These are phyloP conservation scores for Penicillium freii DNA, from an alignment of 2,329 filamentous ascomycete genomes.

Conservation along the genomic window DNA sequence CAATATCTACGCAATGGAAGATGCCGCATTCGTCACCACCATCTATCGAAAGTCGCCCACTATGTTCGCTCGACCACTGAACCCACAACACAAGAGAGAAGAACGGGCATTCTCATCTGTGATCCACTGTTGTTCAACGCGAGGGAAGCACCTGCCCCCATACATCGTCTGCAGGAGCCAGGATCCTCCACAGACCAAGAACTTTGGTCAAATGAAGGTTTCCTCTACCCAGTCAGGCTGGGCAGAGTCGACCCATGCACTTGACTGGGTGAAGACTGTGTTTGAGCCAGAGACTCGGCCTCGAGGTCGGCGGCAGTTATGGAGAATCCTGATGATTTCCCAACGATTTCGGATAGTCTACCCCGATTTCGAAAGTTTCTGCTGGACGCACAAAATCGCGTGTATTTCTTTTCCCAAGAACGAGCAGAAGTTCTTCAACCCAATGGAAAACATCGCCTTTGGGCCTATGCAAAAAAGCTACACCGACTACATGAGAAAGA, in stretches of 20 bases:
- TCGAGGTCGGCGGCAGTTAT: background rate
- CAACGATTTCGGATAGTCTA: background rate
- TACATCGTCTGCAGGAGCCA: background rate
- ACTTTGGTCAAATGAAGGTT: background rate
- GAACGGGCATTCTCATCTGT: background rate
- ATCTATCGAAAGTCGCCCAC: background rate
- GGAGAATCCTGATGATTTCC: conserved; percentile 1
- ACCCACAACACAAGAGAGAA: background rate
- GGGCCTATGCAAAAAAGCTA: background rate
- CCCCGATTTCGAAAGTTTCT: background rate
- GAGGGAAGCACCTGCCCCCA: background rate
- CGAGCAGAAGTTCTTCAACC: background rate
- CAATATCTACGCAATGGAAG: background rate
- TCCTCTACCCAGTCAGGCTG: background rate
- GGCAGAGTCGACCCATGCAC: background rate
- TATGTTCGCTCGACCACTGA: background rate
- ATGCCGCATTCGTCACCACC: background rate
- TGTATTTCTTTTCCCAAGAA: background rate
- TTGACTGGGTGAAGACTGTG: background rate
- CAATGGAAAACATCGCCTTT: background rate
- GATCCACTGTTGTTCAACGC: background rate
- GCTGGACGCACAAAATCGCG: background rate
- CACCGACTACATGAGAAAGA: background rate
- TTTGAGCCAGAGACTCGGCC: conserved; percentile 1
- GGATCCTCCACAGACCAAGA: background rate